Percentiles rank a stretch among this genome's conserved stretches.
Conservation (phyloP, 495 filamentous ascomycete genomes). For the Neurospora pannonica region DNA sequence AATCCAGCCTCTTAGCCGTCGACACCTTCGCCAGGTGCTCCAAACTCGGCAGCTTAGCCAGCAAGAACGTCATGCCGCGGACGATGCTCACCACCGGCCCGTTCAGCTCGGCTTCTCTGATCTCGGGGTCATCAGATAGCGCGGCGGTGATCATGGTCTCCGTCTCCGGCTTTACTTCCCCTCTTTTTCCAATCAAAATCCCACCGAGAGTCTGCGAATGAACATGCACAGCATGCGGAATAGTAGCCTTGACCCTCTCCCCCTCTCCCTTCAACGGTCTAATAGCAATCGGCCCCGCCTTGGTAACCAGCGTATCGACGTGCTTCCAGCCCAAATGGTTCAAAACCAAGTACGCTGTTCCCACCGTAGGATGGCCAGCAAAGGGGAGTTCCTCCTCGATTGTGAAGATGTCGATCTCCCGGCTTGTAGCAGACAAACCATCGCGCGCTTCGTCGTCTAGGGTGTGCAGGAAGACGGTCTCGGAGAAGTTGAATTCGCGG, state of each 20-base stretch:
- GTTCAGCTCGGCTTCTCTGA: conserved; percentile 25
- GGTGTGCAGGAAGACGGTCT: conserved; percentile 69
- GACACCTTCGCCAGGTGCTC: conserved; percentile 32
- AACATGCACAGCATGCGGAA: conserved; percentile 59
- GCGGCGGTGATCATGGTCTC: neutral
- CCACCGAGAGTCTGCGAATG: conserved; percentile 35
- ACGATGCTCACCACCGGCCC: conserved; percentile 54
- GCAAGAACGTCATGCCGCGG: conserved; percentile 57
- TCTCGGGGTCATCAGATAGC: conserved; percentile 13
- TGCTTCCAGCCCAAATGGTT: conserved; percentile 22
- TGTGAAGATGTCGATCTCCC: conserved; percentile 64
- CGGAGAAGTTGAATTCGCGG: conserved; percentile 75
- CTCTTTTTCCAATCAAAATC: neutral
- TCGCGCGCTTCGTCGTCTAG: conserved; percentile 4
- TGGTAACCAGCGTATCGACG: conserved; percentile 42
- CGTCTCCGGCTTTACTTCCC: neutral
- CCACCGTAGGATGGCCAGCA: conserved; percentile 72
- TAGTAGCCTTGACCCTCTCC: conserved; percentile 36
- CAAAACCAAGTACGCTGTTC: conserved; percentile 49
- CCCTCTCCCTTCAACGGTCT: neutral
- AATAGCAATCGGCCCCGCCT: conserved; percentile 47
- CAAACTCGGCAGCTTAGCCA: conserved; percentile 41
- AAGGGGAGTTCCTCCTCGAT: conserved; percentile 54
- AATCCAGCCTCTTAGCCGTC: conserved; percentile 17
- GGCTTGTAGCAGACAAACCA: conserved; percentile 1